Conservation (phyloP, 768 basidiomycete genomes). For the Tephrocybe sp. region DNA sequence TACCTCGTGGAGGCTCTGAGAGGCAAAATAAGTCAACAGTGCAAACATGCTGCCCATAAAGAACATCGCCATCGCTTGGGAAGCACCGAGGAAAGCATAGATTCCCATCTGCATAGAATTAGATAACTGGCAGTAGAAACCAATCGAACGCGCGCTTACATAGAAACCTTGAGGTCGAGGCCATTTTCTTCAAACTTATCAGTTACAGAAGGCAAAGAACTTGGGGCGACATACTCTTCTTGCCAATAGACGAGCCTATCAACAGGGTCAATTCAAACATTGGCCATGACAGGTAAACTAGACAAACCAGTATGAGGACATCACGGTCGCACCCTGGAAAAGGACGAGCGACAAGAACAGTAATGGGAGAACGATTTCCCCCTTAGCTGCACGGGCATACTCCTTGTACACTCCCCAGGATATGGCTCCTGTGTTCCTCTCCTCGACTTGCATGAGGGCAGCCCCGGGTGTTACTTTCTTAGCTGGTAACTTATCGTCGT, state of each 20-base stretch:
- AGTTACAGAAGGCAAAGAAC: neutral
- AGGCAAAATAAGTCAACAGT: conserved; percentile 74
- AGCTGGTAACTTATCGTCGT: conserved; percentile 29
- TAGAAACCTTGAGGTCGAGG: conserved; percentile 63
- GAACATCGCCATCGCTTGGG: conserved; percentile 68
- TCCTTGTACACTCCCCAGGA: conserved; percentile 48
- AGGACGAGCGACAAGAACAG: conserved; percentile 59
- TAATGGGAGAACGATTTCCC: conserved; percentile 60
- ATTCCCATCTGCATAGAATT: conserved; percentile 64
- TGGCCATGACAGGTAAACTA: neutral
- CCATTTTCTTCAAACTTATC: conserved; percentile 39
- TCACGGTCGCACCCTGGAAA: conserved; percentile 66
- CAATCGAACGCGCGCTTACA: conserved; percentile 35
- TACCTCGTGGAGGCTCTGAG: conserved; percentile 61
- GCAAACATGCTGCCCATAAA: conserved; percentile 65
- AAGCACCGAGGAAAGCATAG: conserved; percentile 70
- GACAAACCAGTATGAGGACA: conserved; percentile 72
- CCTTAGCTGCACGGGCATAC: conserved; percentile 72
- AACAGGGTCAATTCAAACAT: neutral
- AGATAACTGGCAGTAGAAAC: neutral
- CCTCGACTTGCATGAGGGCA: conserved; percentile 79
- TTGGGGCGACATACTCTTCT: conserved; percentile 41
- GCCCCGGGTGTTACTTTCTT: conserved; percentile 42
- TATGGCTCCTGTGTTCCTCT: conserved; percentile 76
- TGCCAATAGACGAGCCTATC: conserved; percentile 84